These are phyloP conservation scores for Trichosporon sp. DNA, from an alignment of 1,284 basidiomycete genomes.

Conservation along the genomic window DNA sequence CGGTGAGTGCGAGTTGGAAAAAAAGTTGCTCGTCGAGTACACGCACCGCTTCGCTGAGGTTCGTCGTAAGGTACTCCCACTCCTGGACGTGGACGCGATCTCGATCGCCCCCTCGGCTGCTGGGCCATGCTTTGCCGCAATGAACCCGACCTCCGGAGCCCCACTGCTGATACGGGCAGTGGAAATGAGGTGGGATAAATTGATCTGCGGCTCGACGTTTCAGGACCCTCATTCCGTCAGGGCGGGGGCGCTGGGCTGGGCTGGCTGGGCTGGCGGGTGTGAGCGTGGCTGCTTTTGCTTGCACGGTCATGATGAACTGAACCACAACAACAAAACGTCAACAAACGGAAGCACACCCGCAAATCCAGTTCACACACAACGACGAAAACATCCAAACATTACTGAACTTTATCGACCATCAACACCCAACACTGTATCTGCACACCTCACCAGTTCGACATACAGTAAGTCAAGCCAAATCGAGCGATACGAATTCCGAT, in stretches of 20 bases:
- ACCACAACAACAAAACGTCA: constrained; percentile 5
- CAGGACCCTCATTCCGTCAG: not conserved
- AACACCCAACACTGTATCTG: not conserved
- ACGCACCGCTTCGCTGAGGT: not conserved
- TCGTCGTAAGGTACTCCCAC: not conserved
- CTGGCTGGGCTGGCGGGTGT: too few species aligned
- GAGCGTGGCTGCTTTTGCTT: constrained; percentile 16
- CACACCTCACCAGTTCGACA: not conserved
- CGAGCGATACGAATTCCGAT: not conserved
- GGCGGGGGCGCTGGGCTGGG: not conserved
- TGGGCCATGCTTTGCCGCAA: too few species aligned
- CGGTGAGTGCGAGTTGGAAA: not conserved
- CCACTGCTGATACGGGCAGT: not conserved
- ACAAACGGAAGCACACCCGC: not conserved
- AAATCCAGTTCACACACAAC: not conserved
- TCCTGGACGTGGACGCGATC: not conserved
- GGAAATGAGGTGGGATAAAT: not conserved
- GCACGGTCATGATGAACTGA: not conserved
- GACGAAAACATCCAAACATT: constrained; percentile 7
- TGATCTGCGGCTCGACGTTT: not conserved
- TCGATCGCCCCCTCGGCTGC: not conserved
- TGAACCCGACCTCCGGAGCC: not conserved
- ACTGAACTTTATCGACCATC: not conserved
- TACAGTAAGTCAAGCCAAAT: not conserved
- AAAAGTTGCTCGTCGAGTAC: not conserved